Evolutionary conservation across 2,329 filamentous ascomycete species (phyloP), one percentile per base, ranked within the genome.

Genomic region (Celoporthe dispersa): DNA sequence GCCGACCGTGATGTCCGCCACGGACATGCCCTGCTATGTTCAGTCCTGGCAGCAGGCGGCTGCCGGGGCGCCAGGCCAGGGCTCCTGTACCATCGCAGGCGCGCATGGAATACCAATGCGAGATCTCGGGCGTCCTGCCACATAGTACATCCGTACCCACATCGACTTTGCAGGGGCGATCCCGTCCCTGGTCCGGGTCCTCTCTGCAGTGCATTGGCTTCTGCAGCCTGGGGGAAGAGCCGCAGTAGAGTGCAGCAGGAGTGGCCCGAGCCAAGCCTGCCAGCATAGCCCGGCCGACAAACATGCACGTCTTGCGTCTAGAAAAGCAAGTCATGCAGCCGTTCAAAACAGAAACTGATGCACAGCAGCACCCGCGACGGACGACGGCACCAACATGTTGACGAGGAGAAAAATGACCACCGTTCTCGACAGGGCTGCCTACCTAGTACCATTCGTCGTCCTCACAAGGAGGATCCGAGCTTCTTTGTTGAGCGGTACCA

Each of bases 161-260:
- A 65, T 63, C 64, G 48, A 64, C 63, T 53, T 64, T 62, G 48
- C 48, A 65, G 44, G 69, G 66, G 63, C 19, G 57, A 65, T 67
- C 41, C 68, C 57, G 44, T 35, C n/a, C 37, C 57, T 63, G 35
- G 59, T 41, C 66, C 37, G 6, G 57, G 59, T 61, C 64, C 22
- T 66, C 33, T 70, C 59, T 71, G 70, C 68, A 65, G 69, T 65
- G 69, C 48, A 71, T 63, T 35, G 69, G 67, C 69, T 66, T 60
- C 63, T 71, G 69, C 70, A 69, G 70, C 48, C 67, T 69, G 67
- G 70, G 70, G 69, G 44, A 44, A 69, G 44, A 57, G 64, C 67
- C 57, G 64, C 64, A 64, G 19, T 69, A 60, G 67, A 71, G 59
- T 71, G 69, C 69, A 71, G 67, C 67, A 68, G 19, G 2, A 67